Conservation (phyloP, 306 rosid species). For the Prunus armeniaca region DNA sequence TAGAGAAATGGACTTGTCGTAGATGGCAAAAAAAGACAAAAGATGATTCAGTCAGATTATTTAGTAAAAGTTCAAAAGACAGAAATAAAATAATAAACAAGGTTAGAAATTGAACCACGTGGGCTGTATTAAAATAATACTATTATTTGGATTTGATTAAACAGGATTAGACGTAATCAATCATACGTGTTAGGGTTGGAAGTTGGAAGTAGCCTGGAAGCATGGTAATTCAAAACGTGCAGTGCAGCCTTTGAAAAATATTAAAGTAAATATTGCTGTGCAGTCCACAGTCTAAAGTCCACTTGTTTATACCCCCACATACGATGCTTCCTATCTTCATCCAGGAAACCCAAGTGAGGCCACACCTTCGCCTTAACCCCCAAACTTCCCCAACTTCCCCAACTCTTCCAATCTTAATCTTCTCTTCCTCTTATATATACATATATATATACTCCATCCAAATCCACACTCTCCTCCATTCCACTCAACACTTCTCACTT, state of each 20-base stretch:
- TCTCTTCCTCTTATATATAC: background rate
- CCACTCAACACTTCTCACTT: background rate
- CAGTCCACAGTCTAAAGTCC: background rate
- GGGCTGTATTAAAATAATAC: background rate
- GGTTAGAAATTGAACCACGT: background rate
- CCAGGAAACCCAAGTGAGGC: constrained; percentile 34
- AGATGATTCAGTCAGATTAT: background rate
- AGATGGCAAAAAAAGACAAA: background rate
- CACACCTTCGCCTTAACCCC: background rate
- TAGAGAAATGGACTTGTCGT: background rate
- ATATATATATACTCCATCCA: constrained; percentile 4
- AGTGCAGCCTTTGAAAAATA: background rate
- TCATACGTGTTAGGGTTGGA: too few relatives aligned
- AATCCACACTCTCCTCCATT: constrained; percentile 8
- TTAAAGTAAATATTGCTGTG: background rate
- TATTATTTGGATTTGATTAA: background rate
- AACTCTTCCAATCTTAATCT: background rate
- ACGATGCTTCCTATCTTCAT: constrained; percentile 27
- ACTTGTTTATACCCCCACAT: background rate
- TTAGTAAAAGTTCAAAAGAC: too few relatives aligned
- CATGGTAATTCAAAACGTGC: background rate
- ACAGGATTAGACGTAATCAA: too few relatives aligned
- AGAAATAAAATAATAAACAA: background rate
- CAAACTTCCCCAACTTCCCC: too few relatives aligned
- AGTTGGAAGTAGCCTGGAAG: constrained; percentile 19